Evolutionary conservation across 495 filamentous ascomycete species (phyloP).

Genomic region (Aspergillus baeticus): DNA sequence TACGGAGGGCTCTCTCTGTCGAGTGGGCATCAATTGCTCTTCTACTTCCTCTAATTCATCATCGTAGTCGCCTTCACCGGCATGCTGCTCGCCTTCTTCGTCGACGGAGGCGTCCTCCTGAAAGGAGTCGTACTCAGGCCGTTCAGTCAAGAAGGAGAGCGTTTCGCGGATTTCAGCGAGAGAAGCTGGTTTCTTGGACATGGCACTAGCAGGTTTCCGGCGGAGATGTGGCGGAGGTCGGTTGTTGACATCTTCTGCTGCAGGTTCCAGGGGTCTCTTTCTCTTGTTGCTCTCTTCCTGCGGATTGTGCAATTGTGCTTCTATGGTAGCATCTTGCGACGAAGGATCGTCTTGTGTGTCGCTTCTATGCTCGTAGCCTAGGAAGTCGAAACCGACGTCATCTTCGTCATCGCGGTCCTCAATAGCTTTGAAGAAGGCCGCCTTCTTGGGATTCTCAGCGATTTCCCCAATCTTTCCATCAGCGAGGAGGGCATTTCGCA

Average conservation of each 20-base stretch:
- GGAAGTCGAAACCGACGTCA: slow-evolving; percentile 73
- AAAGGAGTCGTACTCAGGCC: slow-evolving; percentile 58
- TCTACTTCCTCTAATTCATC: slow-evolving; percentile 28
- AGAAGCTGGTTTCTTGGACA: slow-evolving; percentile 63
- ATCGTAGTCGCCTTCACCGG: slow-evolving; percentile 22
- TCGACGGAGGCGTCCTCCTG: slow-evolving; percentile 44
- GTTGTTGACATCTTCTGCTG: slow-evolving; percentile 45
- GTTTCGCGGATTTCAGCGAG: slow-evolving; percentile 77
- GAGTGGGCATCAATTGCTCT: slow-evolving; percentile 23
- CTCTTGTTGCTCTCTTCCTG: slow-evolving; percentile 46
- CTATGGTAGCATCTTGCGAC: slow-evolving; percentile 38
- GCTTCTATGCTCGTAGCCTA: slow-evolving; percentile 54
- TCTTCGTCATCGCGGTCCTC: slow-evolving; percentile 81
- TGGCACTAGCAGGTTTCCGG: slow-evolving; percentile 54
- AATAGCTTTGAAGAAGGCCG: slow-evolving; percentile 84
- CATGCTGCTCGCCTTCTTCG: slow-evolving; percentile 34
- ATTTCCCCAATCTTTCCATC: slow-evolving; percentile 90
- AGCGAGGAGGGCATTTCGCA: slow-evolving; percentile 84
- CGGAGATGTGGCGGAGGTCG: slow-evolving; percentile 64
- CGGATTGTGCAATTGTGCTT: slow-evolving; percentile 26
- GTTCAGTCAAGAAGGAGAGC: slow-evolving; percentile 77
- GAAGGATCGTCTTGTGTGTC: slow-evolving; percentile 39
- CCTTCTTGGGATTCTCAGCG: slow-evolving; percentile 84
- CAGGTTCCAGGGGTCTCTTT: slow-evolving; percentile 51
- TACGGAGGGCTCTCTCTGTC: slow-evolving; percentile 32